Evolutionary conservation across 2,329 filamentous ascomycete genomes (phyloP).

Genomic region (Exophiala dermatitidis): DNA sequence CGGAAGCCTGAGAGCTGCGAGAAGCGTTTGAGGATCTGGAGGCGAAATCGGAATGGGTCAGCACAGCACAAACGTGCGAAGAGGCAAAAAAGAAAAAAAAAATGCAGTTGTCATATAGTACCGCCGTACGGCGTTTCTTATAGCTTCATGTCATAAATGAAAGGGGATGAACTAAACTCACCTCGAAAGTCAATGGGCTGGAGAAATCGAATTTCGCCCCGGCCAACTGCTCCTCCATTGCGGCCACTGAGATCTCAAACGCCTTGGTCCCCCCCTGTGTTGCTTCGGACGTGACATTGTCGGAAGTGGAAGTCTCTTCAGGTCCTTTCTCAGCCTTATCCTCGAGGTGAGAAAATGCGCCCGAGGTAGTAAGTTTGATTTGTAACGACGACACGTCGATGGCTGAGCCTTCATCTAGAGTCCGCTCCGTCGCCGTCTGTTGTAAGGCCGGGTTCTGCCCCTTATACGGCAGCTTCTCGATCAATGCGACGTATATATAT

Average conservation of each 20-base stretch:
- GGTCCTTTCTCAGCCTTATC: slow-evolving; percentile 1
- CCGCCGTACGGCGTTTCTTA: background rate
- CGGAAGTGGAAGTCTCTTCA: background rate
- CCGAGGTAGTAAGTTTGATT: slow-evolving; percentile 6
- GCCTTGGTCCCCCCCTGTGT: slow-evolving; percentile 13
- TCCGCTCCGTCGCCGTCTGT: background rate
- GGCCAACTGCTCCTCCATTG: slow-evolving; percentile 32
- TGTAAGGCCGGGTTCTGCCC: background rate
- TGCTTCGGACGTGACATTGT: background rate
- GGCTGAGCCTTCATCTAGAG: background rate
- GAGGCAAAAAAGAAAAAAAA: too few relatives aligned
- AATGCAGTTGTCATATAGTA: background rate
- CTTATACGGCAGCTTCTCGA: background rate
- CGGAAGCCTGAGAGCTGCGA: slow-evolving; percentile 72
- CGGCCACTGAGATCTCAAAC: slow-evolving; percentile 25
- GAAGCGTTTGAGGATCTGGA: slow-evolving; percentile 70
- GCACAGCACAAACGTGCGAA: background rate
- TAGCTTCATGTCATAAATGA: too few relatives aligned
- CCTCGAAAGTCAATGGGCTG: slow-evolving; percentile 58
- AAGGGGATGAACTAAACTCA: slow-evolving; percentile 41
- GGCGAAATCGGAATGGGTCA: slow-evolving; percentile 8
- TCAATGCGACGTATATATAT: slow-evolving; percentile 1
- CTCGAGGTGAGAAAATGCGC: slow-evolving; percentile 11
- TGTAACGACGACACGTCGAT: slow-evolving; percentile 6
- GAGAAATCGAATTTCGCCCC: slow-evolving; percentile 48